Base-by-base conservation (phyloP, 441 rosid species). In the Hypseocharis bilobata region DNA sequence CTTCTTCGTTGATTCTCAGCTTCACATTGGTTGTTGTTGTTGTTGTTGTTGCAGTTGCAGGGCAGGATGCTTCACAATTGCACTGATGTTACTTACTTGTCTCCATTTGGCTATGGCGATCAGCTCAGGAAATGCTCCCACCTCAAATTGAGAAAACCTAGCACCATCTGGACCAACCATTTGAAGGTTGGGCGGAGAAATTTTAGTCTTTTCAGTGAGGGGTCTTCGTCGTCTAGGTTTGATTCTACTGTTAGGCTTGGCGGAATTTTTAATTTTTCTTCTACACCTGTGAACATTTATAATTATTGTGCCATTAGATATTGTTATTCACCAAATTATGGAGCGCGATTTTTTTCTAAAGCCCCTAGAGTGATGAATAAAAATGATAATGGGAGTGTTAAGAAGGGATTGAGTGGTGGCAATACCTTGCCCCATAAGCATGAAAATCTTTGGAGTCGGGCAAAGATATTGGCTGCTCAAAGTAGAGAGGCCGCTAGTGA, bases 261-360 rank as follows among this genome's bases (percentile, higher is more conserved):
- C 59, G 78, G 74, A 23, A 62, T 64, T 4, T 51, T 70, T 30
- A 68, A 67, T 71, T 65, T 1, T 16, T n/a, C 65, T 47, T 34
- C 65, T 45, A 44, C 69, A 6, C 70, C 68, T 0, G 62, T 56
- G 58, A 77, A 72, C 52, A 30, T 62, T 20, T 70, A 58, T 23
- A 60, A 69, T 67, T 68, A 42, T 62, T 16, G 66, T 47, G 49
- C 66, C 80, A 59, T 70, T 72, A 30, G 74, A 70, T 19, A 62
- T 47, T 49, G 65, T 64, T 56, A 60, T 55, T 71, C 72, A 23
- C 61, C 64, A 64, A 68, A 40, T 63, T 69, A 16, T 65, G 59
- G 45, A 23, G 70, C 73, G 74, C 77, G 83, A 68, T 75, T 11
- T 69, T 84, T 83, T 66, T 85, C 86, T 38, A 81, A 76, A 68